Conservation (phyloP, 1,284 basidiomycete genomes). For the Leucoagaricus sp. region DNA sequence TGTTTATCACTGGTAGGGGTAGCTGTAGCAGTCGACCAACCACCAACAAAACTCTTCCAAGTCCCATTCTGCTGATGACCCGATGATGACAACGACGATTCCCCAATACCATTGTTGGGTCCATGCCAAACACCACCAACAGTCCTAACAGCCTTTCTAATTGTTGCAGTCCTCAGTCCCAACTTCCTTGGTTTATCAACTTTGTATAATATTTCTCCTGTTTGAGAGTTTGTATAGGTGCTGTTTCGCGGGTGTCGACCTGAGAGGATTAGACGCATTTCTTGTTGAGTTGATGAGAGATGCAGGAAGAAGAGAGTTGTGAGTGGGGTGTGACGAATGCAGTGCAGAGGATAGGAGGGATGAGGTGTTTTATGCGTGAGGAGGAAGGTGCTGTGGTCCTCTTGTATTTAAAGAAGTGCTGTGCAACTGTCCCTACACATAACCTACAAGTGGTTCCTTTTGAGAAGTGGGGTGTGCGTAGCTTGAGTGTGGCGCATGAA, state of each 20-base stretch:
- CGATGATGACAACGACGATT: background rate
- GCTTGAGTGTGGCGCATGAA: too few species aligned
- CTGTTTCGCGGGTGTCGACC: slow-evolving; percentile 12
- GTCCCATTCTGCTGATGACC: background rate
- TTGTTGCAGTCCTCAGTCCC: background rate
- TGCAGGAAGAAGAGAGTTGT: too few species aligned
- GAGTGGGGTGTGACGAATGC: background rate
- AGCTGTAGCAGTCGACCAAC: background rate
- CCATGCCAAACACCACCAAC: too few species aligned
- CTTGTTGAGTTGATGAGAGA: too few species aligned
- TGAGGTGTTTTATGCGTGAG: too few species aligned
- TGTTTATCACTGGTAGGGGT: too few species aligned
- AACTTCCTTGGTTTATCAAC: background rate
- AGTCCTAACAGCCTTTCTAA: background rate
- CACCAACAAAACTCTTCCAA: background rate
- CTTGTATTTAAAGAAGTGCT: too few species aligned
- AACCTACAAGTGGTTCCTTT: too few species aligned
- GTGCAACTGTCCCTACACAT: too few species aligned
- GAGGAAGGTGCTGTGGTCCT: too few species aligned
- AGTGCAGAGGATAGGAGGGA: too few species aligned
- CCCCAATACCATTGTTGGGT: background rate
- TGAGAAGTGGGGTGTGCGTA: too few species aligned
- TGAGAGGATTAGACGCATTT: slow-evolving; percentile 16
- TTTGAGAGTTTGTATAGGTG: slow-evolving; percentile 4
- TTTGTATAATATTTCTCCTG: slow-evolving; percentile 5